These are phyloP conservation scores for Chamaenerion angustifolium DNA, from an alignment of 345 rosid species.

Conservation along the genomic window DNA sequence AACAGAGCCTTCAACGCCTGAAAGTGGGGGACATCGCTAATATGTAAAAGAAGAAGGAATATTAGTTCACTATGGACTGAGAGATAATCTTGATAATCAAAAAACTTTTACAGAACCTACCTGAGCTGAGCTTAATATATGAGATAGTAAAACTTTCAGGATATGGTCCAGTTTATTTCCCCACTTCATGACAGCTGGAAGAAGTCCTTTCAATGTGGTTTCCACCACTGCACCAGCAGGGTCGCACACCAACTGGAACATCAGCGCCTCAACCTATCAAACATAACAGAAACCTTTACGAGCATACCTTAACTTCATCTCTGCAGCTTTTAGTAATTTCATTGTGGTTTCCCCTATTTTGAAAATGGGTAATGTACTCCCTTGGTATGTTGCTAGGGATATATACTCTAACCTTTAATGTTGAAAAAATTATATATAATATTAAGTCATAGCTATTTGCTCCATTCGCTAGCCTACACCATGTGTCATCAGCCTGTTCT, in stretches of 20 bases:
- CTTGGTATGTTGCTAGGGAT: no score
- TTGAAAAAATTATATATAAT: background rate
- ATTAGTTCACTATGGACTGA: constrained; percentile 1
- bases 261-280: constrained; percentile 82
- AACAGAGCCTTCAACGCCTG: constrained; percentile 91
- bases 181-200: constrained; percentile 77
- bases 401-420: no score
- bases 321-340: background rate
- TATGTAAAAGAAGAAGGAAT: constrained; percentile 7
- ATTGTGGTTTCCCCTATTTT: no score
- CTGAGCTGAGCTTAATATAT: constrained; percentile 62
- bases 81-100: background rate
- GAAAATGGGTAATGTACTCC: no score
- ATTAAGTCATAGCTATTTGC: constrained; percentile 14
- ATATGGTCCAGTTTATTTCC: constrained; percentile 75
- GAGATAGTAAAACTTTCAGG: constrained; percentile 63
- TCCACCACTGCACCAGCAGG: constrained; percentile 93
- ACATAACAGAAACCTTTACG: constrained; percentile 14
- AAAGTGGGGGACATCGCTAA: constrained; percentile 86
- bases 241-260: constrained; percentile 87
- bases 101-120: constrained; percentile 24
- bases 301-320: constrained; percentile 9
- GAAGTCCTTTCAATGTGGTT: constrained; percentile 66
- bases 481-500: constrained; percentile 51
- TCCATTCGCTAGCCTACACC: constrained; percentile 43